These are phyloP conservation scores for Paragyromitra xinjiangensis DNA, from an alignment of 495 filamentous ascomycete genomes.

Conservation along the genomic window DNA sequence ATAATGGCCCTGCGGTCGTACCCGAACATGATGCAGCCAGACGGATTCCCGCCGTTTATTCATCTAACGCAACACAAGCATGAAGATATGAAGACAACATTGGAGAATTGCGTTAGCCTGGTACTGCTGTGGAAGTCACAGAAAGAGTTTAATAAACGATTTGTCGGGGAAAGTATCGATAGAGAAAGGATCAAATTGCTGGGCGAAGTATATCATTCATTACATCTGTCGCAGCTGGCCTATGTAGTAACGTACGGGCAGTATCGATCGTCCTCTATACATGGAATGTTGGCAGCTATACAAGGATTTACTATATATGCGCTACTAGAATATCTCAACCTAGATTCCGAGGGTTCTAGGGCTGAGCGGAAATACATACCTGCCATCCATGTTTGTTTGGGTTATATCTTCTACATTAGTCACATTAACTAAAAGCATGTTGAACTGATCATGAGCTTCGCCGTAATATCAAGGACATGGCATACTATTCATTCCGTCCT, in stretches of 20 bases:
- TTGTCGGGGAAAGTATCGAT: conserved; percentile 10
- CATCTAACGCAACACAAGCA: neutral
- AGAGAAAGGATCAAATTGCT: conserved; percentile 5
- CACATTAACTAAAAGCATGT: neutral
- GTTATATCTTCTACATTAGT: neutral
- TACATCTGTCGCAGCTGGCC: neutral
- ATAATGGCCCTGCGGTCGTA: conserved; percentile 12
- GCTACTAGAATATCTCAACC: conserved; percentile 8
- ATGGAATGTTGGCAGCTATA: conserved; percentile 7
- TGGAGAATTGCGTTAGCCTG: conserved; percentile 18
- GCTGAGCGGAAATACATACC: conserved; percentile 2
- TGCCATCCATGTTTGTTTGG: conserved; percentile 15
- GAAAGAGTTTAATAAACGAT: neutral
- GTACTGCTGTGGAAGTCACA: conserved; percentile 32
- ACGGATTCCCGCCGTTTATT: conserved; percentile 19
- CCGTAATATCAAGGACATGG: conserved; percentile 1
- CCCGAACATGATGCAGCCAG: conserved; percentile 23
- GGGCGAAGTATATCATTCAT: conserved; percentile 9
- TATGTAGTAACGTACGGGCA: neutral
- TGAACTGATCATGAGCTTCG: neutral
- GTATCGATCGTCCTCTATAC: conserved; percentile 12
- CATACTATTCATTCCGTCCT: conserved; percentile 18
- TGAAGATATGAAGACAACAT: conserved; percentile 12
- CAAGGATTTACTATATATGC: conserved; percentile 21
- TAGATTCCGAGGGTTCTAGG: neutral